Evolutionary conservation across 176 grass and related monocot species (phyloP).

Genomic region (Rhynchospora pubera): DNA sequence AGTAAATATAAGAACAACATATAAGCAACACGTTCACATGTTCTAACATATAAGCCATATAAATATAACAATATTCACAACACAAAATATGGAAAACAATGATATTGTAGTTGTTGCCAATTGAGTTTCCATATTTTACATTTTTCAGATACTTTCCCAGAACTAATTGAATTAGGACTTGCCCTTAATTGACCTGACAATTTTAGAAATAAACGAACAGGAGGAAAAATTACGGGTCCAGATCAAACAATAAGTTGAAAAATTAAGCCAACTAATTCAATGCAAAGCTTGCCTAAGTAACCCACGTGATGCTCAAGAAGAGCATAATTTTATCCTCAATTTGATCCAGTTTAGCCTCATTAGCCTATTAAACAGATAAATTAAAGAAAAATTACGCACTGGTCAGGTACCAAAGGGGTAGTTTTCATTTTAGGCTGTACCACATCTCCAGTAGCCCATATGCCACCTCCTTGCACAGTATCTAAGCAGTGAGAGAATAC

Average conservation of each 20-base stretch:
- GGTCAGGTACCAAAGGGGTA: constrained; percentile 54
- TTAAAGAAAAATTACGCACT: constrained; percentile 45
- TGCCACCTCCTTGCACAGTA: too few species aligned
- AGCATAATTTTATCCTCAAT: background rate
- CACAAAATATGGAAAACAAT: background rate
- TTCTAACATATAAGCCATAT: background rate
- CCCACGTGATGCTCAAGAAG: background rate
- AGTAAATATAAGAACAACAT: background rate
- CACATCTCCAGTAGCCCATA: too few species aligned
- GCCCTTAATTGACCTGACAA: background rate
- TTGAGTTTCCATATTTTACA: constrained; percentile 1
- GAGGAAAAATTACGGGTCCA: background rate
- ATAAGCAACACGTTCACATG: too few species aligned
- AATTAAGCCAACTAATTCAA: background rate
- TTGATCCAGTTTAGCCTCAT: background rate
- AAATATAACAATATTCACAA: background rate
- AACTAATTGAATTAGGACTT: background rate
- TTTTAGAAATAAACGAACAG: background rate
- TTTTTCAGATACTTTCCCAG: background rate
- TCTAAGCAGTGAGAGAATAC: too few species aligned
- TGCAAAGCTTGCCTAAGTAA: background rate
- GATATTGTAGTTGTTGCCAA: background rate
- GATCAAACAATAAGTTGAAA: background rate
- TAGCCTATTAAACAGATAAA: background rate
- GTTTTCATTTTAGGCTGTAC: constrained; percentile 82